These are phyloP conservation scores for Dittrichia graveolens DNA, from an alignment of 129 eudicot species.

Conservation along the genomic window DNA sequence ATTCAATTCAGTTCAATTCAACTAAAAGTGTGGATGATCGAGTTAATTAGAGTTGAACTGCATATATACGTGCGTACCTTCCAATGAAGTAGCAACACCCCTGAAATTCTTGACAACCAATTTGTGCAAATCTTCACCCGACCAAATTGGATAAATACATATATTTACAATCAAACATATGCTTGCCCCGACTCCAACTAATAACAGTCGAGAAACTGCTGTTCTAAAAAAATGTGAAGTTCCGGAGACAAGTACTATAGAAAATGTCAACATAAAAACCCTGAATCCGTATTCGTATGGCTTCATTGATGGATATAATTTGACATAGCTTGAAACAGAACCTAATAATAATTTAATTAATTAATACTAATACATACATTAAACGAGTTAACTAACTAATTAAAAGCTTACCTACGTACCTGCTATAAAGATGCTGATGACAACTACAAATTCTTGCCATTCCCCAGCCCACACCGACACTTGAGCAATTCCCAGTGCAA, in stretches of 20 bases:
- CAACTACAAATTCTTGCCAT: conserved; percentile 57
- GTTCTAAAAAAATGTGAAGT: conserved; percentile 54
- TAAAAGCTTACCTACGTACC: conserved; percentile 20
- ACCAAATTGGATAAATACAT: conserved; percentile 82
- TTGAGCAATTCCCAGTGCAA: conserved; percentile 66
- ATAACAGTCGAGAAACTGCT: conserved; percentile 69
- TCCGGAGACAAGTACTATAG: conserved; percentile 76
- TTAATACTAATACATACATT: too few relatives aligned
- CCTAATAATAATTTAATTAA: conserved; percentile 30
- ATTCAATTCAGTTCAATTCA: too few relatives aligned
- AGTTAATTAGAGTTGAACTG: too few relatives aligned
- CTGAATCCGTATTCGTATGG: conserved; percentile 83
- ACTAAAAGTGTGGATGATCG: too few relatives aligned
- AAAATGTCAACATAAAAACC: conserved; percentile 75
- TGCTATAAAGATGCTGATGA: conserved; percentile 65
- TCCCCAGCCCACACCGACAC: conserved; percentile 50
- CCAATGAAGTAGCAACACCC: conserved; percentile 85
- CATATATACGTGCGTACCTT: conserved; percentile 70
- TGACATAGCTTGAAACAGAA: conserved; percentile 60
- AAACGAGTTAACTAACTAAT: too few relatives aligned
- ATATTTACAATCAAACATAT: conserved; percentile 65
- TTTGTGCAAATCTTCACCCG: conserved; percentile 92
- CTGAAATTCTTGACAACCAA: conserved; percentile 78
- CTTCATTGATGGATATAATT: conserved; percentile 72
- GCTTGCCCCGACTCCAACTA: conserved; percentile 68